Percentiles rank a stretch among this genome's conserved stretches.
Evolutionary conservation across 495 filamentous ascomycete genomes (phyloP).

Genomic region (Copromyces sp.): DNA sequence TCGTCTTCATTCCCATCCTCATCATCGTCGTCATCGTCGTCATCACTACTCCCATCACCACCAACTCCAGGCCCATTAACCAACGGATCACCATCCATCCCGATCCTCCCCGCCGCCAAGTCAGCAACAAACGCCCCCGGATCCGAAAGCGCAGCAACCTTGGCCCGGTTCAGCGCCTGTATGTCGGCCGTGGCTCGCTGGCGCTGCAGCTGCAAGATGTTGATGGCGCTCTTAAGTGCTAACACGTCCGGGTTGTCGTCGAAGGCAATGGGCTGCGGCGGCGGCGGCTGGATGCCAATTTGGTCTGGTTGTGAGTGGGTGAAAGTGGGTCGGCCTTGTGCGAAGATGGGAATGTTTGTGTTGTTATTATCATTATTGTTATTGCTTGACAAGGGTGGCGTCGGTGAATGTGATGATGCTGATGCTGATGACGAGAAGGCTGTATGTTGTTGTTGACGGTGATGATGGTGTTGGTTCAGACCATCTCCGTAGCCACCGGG

Average conservation of each 20-base stretch:
- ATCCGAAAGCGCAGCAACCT: slow-evolving; percentile 52
- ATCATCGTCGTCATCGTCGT: slow-evolving; percentile 23
- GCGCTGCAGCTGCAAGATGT: slow-evolving; percentile 73
- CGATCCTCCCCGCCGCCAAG: slow-evolving; percentile 42
- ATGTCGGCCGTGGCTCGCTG: slow-evolving; percentile 66
- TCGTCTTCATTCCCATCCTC: slow-evolving; percentile 9
- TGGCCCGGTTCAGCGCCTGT: slow-evolving; percentile 49
- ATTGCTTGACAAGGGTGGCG: not conserved
- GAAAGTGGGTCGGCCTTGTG: slow-evolving; percentile 25
- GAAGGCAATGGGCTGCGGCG: slow-evolving; percentile 58
- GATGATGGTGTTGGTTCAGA: not conserved
- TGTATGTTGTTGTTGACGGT: not conserved
- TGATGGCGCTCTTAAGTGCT: slow-evolving; percentile 68
- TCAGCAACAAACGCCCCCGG: slow-evolving; percentile 59
- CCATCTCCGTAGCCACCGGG: not conserved
- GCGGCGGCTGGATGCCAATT: slow-evolving; percentile 35
- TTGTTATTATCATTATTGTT: not conserved
- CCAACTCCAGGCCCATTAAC: not conserved
- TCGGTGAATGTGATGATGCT: not conserved
- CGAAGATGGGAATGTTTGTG: slow-evolving; percentile 15
- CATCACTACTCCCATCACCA: slow-evolving; percentile 5
- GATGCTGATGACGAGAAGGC: not conserved
- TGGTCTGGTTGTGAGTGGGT: slow-evolving; percentile 34
- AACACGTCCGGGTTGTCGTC: slow-evolving; percentile 75
- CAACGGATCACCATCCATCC: slow-evolving; percentile 26